Conservation (phyloP, 305 asterid genomes). For the Fraxinus dipetala region DNA sequence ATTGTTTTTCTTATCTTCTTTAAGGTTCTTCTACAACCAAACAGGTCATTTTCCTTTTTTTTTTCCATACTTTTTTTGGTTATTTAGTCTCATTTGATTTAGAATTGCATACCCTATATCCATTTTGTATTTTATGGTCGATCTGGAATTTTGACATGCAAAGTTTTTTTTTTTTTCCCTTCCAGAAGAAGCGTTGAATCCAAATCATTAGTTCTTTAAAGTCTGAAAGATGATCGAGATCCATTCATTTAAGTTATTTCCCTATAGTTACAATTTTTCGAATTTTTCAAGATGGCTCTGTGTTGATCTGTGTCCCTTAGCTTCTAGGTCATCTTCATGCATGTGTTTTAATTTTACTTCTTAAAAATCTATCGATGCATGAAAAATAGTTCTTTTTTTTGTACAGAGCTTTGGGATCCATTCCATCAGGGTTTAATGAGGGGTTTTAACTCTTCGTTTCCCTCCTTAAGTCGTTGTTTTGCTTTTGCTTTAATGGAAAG, state of each 20-base stretch:
- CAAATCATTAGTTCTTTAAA: constrained; percentile 7
- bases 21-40: constrained; percentile 1
- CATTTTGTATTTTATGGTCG: constrained; percentile 27
- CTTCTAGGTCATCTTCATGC: constrained; percentile 30
- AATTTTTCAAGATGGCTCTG: neutral
- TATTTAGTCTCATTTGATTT: neutral
- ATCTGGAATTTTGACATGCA: constrained; percentile 38
- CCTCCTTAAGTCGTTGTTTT: neutral
- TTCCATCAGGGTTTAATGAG: constrained; percentile 12
- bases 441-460: constrained; percentile 9
- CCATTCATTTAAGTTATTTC: constrained; percentile 11
- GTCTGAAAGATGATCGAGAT: constrained; percentile 32
- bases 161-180: neutral
- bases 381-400: constrained; percentile 8
- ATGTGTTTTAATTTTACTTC: constrained; percentile 13
- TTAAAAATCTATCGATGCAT: constrained; percentile 13
- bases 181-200: constrained; percentile 10
- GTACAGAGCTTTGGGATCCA: constrained; percentile 18
- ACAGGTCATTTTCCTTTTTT: neutral
- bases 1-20: neutral
- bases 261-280: neutral
- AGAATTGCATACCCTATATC: neutral
- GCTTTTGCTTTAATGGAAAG: constrained; percentile 13
- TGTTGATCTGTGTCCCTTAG: constrained; percentile 9
- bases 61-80: neutral